Evolutionary conservation across 177 flowering plant species (phyloP), one percentile per base, ranked within the genome.

Genomic region (Vitis hybrid): DNA sequence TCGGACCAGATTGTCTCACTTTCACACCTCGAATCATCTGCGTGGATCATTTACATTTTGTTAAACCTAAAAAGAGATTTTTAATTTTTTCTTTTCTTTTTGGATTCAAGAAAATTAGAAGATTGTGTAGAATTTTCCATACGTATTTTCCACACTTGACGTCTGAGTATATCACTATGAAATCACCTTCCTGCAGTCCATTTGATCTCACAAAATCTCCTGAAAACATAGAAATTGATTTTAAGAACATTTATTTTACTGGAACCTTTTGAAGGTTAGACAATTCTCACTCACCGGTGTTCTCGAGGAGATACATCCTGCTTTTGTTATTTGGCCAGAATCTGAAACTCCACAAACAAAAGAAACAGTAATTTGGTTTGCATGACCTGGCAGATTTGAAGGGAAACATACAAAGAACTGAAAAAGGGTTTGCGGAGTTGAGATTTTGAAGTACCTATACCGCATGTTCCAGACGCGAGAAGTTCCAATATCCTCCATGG

Each of bases 271-370:
- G 26, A 30, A 45, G 60, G 2, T 19, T 30, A 30, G 60, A 3
- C 13, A 59, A 57, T 21, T 3, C 30, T 56, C 60, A 3, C 79
- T 5, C 4, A 90, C 98, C 97, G 66, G 99, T 96, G 84, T 96
- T 96, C 73, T 96, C 99, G 6, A 96, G 93, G 58, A 96, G 97
- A 80, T 96, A 96, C 98, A 96, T 96, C 82, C 98, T 86, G 80
- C 99, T 96, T 76, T 96, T 96, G 87, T 96, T 96, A 84, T 96
- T 96, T 1, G 99, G 99, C 99, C 99, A 96, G 78, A 92, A 96
- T 70, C 99, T 96, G 86, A 61, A 82, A 73, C 65, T 60, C 79
- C 77, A 74, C 62, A 64, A 63, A 45, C 26, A 66, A 48, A 70
- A 34, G 62, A 1, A 19, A 56, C 39, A 26, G 9, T 14, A 15